phyloP scores from a whole-genome alignment of 331 rosid species.

The Erythrophleum ivorense region DNA sequence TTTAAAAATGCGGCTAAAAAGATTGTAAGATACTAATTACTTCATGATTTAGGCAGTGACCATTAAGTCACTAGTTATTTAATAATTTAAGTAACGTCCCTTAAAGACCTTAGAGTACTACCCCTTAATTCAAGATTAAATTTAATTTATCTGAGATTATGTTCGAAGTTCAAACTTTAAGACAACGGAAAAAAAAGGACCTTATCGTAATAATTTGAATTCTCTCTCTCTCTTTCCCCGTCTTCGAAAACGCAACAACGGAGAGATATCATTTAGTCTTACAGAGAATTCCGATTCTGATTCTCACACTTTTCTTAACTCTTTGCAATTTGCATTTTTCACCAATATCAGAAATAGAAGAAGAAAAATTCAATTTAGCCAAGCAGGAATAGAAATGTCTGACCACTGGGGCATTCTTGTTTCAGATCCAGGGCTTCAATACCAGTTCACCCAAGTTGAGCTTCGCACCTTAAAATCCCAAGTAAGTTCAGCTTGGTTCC shows the following conservation, averaged over 20 bases:
- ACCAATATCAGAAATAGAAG: neutral
- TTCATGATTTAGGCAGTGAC: neutral
- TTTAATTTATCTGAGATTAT: neutral
- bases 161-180: neutral
- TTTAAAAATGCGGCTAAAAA: neutral
- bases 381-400: neutral
- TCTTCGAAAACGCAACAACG: neutral
- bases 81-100: neutral
- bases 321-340: conserved; percentile 7
- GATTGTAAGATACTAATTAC: neutral
- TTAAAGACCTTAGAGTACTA: neutral
- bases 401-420: conserved; percentile 32
- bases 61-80: neutral
- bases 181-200: neutral
- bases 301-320: neutral
- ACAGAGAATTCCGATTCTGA: neutral
- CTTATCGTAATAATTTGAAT: conserved; percentile 39
- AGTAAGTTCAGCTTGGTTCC: neutral
- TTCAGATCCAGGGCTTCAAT: conserved; percentile 34
- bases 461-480: conserved; percentile 28
- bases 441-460: conserved; percentile 31
- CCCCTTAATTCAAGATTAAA: neutral
- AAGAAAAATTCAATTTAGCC: neutral
- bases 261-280: conserved; percentile 16
- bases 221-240: conserved; percentile 21